A percentile compares a stretch with the other conserved stretches of the same genome.
Evolutionary conservation across 331 rosid species (phyloP).

Genomic region (Quercus phellos): DNA sequence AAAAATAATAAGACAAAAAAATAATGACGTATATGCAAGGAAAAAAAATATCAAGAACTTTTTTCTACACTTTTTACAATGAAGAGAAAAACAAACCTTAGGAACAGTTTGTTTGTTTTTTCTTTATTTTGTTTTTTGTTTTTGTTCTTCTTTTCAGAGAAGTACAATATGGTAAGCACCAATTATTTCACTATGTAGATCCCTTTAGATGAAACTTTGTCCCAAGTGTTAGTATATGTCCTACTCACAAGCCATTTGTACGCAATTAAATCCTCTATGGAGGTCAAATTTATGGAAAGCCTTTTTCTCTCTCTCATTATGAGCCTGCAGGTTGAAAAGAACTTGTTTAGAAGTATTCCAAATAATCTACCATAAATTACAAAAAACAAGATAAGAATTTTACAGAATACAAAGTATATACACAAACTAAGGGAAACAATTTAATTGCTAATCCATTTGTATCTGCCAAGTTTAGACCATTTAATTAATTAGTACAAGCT

Average conservation of each 20-base stretch:
- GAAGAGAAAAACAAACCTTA: not conserved
- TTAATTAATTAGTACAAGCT: constrained; percentile 34
- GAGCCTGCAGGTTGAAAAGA: not conserved
- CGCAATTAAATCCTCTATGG: not conserved
- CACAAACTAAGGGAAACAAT: not conserved
- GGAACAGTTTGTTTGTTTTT: not conserved
- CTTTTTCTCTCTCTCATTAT: not conserved
- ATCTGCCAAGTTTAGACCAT: constrained; percentile 25
- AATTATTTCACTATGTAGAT: not conserved
- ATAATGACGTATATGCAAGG: not conserved
- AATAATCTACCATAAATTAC: not conserved
- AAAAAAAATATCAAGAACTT: not conserved
- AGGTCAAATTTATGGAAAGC: not conserved
- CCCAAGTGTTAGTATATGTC: not conserved
- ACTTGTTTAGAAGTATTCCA: not conserved
- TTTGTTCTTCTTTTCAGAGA: too few species aligned
- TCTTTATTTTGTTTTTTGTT: too few species aligned
- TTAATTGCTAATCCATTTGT: constrained; percentile 1
- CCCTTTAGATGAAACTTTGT: not conserved
- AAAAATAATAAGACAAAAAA: too few species aligned
- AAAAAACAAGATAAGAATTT: not conserved
- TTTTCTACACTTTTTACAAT: not conserved
- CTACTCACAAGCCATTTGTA: too few species aligned
- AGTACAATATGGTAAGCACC: too few species aligned
- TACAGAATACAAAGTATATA: not conserved